Base-by-base conservation (phyloP, 1,139 yeast genomes). In the Geotrichum australiense region DNA sequence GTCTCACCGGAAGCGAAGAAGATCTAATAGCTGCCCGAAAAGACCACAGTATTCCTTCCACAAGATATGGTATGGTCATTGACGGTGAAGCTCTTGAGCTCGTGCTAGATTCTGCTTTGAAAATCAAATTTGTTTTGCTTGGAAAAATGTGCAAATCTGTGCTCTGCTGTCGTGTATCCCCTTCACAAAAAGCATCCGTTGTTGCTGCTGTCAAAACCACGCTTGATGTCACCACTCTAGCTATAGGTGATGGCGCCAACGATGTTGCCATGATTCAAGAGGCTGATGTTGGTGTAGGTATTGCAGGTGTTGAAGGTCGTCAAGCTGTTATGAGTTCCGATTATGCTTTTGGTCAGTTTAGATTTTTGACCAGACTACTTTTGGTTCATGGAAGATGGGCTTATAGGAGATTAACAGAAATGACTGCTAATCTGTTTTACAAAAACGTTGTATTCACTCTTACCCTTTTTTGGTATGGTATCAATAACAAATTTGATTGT, bases 241-340 rank as follows among this genome's bases (percentile, higher is more conserved):
- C 97, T 1, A 84, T 91, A 61, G 98, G 98, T 50, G 98, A 91
- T 62, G 98, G 98, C 47, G 94, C 97, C 30, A 91, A 91, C 59
- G 98, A 91, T 65, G 98, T 91, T 49, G 94, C 97, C 4, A 91
- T 91, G 98, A 91, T 91, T 53, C 97, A 91, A 61, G 87, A 94
- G 28, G 98, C 98, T 1, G 93, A 91, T 64, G 93, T 91, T 25
- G 98, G 98, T 53, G 93, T 91, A 37, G 98, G 98, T 64, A 91
- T 91, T 55, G 94, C 96, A 36, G 98, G 98, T 61, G 94, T 86
- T 65, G 98, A 91, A 69, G 98, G 98, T 52, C 72, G 97, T 38
- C 97, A 89, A 62, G 98, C 98, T 11, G 97, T 80, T 8, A 91
- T 91, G 98, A 82, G 94, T 6, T 83, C 96, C 0, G 98, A 91